Evolutionary conservation across 2,329 filamentous ascomycete species (phyloP), one percentile per base, ranked within the genome.

Genomic region (Hypoxylon sp.): DNA sequence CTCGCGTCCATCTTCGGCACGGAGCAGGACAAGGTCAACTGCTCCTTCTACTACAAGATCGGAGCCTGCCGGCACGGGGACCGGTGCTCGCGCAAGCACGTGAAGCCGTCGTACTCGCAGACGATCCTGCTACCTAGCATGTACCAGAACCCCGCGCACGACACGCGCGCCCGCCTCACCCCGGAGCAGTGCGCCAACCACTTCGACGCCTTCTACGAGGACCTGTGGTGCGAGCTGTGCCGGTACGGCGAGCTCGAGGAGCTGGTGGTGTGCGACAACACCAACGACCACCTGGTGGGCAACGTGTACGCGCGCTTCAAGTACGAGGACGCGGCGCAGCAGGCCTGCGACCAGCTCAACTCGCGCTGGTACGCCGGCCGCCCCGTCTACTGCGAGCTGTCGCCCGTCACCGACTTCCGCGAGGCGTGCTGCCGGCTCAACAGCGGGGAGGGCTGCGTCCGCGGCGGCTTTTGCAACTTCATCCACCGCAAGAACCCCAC

Each of bases 31-130:
- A 99, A 94, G 78, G 94, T 97, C 84, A 97, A 98, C 87, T 97
- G 95, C 87, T 95, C 91, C 60, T 99, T 99, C 88, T 99, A 99
- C 89, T 94, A 97, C 91, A 99, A 99, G 85, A 99, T 99, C 80
- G 95, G 95, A 78, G 95, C 95, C 56, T 99, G 95, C 85, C 91
- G 95, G 67, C 95, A 99, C 85, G 95, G 95, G 77, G 95, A 99
- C 82, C 92, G 95, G 76, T 99, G 95, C 86, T 96, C 92, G 66
- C 90, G 95, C 73, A 99, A 99, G 81, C 95, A 99, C 81, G 95
- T 99, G 84, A 99, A 99, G 84, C 95, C 95, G 0, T 97, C 93
- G 20, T 99, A 99, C 87, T 91, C 88, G 68, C 95, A 99, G 81
- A 99, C 95, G 19, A 94, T 99, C 79, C 91, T 99, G 71, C 93